Base-by-base conservation (phyloP, 257 asterid genomes). In the Plectranthus barbatus region DNA sequence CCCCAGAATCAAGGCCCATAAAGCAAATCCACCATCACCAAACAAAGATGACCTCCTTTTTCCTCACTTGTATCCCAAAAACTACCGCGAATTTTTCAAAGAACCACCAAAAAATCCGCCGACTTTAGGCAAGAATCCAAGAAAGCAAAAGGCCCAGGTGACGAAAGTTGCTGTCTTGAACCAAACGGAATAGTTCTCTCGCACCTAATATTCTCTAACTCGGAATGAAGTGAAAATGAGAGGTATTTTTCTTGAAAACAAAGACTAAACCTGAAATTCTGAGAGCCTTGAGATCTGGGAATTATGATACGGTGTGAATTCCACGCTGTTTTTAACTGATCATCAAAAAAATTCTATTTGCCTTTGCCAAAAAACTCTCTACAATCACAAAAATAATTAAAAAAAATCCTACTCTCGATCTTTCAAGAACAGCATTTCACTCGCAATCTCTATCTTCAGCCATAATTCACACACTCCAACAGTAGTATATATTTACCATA, bases 221-320 rank as follows among this genome's bases (percentile, higher is more conserved):
- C 60, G 37, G 61, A 60, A 51, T 61, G 66, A 52, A 62, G 75
- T 9, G 55, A 49, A 63, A 37, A 52, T 47, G 71, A 60, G 71
- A 55, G 68, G 74, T 56, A 37, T 69, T 76, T 52, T 71, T 79
- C 72, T 80, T 66, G 86, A 79, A 58, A 80, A 74, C 63, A 72
- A 66, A 47, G 71, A 67, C 49, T 67, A 55, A 50, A 66, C 71
- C 78, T 77, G 84, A 76, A 79, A 81, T 74, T 82, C 79, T 64
- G 76, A 50, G 26, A 68, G 74, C 70, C 77, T 83, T 73, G 95
- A 86, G 94, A 91, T 86, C 86, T 83, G 87, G 71, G 82, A 82
- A 69, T 71, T 9, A 20, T 23, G 67, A 39, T 64, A 64, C 73
- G 13, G 76, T 41, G 77, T 60, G 86, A 76, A 76, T 70, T 76